phyloP scores from a whole-genome alignment of 2,329 filamentous ascomycete species.

The Fusarium nurragi region DNA sequence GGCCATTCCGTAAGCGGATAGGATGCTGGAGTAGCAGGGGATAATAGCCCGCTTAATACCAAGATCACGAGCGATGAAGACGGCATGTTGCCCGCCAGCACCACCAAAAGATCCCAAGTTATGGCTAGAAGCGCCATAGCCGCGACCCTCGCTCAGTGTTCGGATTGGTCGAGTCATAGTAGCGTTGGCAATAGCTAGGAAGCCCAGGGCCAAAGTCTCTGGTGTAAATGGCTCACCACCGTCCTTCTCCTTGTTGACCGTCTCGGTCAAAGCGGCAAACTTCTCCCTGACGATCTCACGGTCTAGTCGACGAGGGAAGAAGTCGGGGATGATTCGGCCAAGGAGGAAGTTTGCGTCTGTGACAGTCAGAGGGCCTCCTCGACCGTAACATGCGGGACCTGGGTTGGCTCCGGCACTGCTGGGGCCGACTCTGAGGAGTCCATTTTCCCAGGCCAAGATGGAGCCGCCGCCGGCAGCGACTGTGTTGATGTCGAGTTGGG shows the following conservation, averaged over 20 bases:
- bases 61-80: slow-evolving; percentile 54
- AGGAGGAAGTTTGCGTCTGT: slow-evolving; percentile 78
- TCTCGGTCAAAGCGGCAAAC: slow-evolving; percentile 53
- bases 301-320: slow-evolving; percentile 65
- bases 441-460: slow-evolving; percentile 72
- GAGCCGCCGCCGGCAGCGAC: slow-evolving; percentile 64
- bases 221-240: slow-evolving; percentile 29
- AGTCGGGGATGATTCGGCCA: slow-evolving; percentile 67
- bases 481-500: slow-evolving; percentile 79
- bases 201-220: slow-evolving; percentile 67
- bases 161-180: slow-evolving; percentile 77
- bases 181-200: slow-evolving; percentile 78
- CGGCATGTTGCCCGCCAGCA: slow-evolving; percentile 57
- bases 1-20: slow-evolving; percentile 59
- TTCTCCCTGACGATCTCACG: slow-evolving; percentile 50
- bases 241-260: slow-evolving; percentile 41
- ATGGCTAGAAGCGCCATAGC: slow-evolving; percentile 41
- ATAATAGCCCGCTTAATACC: slow-evolving; percentile 56
- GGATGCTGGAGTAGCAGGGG: slow-evolving; percentile 56
- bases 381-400: slow-evolving; percentile 76
- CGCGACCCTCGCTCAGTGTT: slow-evolving; percentile 44
- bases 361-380: slow-evolving; percentile 75
- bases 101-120: slow-evolving; percentile 47
- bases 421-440: slow-evolving; percentile 75
- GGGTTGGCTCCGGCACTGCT: slow-evolving; percentile 78